Evolutionary conservation across 2,329 filamentous ascomycete genomes (phyloP).

Genomic region (Berkeleyomyces basicola): DNA sequence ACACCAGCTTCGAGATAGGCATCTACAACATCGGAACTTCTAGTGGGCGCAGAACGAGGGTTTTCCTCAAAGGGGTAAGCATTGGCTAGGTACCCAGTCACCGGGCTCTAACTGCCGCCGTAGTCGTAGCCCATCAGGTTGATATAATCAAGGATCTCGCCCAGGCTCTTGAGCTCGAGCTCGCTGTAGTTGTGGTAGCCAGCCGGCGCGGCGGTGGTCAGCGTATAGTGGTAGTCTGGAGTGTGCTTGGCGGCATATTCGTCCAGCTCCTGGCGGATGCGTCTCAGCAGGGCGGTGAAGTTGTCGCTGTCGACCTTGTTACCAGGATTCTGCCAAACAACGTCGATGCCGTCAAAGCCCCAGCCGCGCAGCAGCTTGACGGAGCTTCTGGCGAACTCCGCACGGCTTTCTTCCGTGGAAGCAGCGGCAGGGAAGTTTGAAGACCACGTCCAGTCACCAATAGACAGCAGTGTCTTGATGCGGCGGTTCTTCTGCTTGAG

Average conservation of each 20-base stretch:
- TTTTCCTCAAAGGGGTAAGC: slow-evolving; percentile 39
- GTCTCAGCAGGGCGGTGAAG: slow-evolving; percentile 28
- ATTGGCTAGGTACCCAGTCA: slow-evolving; percentile 55
- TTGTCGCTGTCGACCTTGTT: slow-evolving; percentile 25
- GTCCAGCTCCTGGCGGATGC: slow-evolving; percentile 31
- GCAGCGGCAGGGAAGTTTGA: slow-evolving; percentile 54
- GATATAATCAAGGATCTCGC: slow-evolving; percentile 33
- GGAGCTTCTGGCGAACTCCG: slow-evolving; percentile 51
- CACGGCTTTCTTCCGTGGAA: slow-evolving; percentile 42
- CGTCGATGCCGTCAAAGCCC: slow-evolving; percentile 39
- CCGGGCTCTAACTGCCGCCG: slow-evolving; percentile 48
- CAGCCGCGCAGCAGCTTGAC: slow-evolving; percentile 56
- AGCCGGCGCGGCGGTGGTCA: slow-evolving; percentile 37
- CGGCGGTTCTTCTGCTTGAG: slow-evolving; percentile 67
- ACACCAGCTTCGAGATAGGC: slow-evolving; percentile 51
- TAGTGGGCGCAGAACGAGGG: too few relatives aligned
- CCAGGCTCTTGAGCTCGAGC: slow-evolving; percentile 30
- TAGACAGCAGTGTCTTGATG: slow-evolving; percentile 60
- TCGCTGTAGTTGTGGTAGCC: slow-evolving; percentile 36
- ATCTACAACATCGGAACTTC: slow-evolving; percentile 41
- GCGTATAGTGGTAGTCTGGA: slow-evolving; percentile 32
- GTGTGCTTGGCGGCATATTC: slow-evolving; percentile 29
- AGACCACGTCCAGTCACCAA: slow-evolving; percentile 78
- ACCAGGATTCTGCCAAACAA: slow-evolving; percentile 26
- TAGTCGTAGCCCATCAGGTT: slow-evolving; percentile 62